A percentile compares a stretch with the other conserved stretches of the same genome.
phyloP scores from a whole-genome alignment of 1,284 basidiomycete species.

The Neolentinus lepideus region DNA sequence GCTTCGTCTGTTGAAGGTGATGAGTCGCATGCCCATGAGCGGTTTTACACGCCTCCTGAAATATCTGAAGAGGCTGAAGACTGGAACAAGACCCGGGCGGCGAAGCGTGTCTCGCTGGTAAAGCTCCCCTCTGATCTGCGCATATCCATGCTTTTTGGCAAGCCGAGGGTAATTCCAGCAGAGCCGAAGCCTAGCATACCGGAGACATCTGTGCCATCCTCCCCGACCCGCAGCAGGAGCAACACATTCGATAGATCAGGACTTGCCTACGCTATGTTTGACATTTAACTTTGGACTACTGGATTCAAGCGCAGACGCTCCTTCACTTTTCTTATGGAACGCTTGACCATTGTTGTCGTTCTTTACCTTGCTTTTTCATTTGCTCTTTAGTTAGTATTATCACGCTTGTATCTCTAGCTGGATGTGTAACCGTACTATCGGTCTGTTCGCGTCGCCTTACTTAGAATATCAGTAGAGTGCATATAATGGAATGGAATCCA shows the following conservation, averaged over 20 bases:
- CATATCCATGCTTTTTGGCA: constrained; percentile 24
- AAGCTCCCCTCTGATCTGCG: constrained; percentile 55
- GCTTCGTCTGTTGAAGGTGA: background rate
- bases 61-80: constrained; percentile 61
- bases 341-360: background rate
- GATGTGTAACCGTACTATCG: background rate
- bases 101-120: constrained; percentile 77
- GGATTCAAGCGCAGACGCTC: too few species aligned
- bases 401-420: background rate
- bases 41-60: constrained; percentile 36
- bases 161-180: constrained; percentile 11
- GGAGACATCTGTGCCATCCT: background rate
- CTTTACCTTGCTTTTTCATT: background rate
- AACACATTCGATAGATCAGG: background rate
- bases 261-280: background rate
- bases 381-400: background rate
- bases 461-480: background rate
- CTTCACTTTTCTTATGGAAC: too few species aligned
- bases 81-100: constrained; percentile 79
- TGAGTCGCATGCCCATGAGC: constrained; percentile 29
- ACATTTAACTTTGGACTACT: background rate
- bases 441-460: too few species aligned
- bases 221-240: background rate
- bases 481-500: background rate
- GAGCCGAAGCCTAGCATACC: constrained; percentile 5